Evolutionary conservation across 257 asterid species (phyloP).

Genomic region (Craterostigma plantagineum): DNA sequence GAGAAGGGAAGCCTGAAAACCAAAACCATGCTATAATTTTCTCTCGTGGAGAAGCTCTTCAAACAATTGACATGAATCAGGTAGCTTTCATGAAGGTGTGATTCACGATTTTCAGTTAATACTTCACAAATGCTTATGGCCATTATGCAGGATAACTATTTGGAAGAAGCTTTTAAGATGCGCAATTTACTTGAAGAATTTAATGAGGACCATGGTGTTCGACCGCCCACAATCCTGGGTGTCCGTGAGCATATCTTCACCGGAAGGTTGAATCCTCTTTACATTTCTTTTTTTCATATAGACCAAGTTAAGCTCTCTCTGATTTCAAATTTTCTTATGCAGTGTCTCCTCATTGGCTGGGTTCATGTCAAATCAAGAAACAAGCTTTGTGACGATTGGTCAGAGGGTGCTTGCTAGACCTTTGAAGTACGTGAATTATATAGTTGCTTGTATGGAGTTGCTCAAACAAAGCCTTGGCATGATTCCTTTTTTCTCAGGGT

Average conservation of each 20-base stretch:
- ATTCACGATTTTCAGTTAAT: slow-evolving; percentile 1
- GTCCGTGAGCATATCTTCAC: slow-evolving; percentile 96
- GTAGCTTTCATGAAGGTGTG: slow-evolving; percentile 23
- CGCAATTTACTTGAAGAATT: slow-evolving; percentile 93
- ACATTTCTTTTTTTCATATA: slow-evolving; percentile 4
- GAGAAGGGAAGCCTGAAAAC: slow-evolving; percentile 99
- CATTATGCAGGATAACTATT: slow-evolving; percentile 65
- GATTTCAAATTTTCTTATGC: slow-evolving; percentile 21
- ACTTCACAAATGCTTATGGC: slow-evolving; percentile 2
- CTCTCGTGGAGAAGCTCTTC: slow-evolving; percentile 95
- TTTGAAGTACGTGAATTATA: slow-evolving; percentile 77
- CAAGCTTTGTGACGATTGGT: slow-evolving; percentile 97
- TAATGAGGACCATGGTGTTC: slow-evolving; percentile 91
- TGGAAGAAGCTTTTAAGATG: slow-evolving; percentile 98
- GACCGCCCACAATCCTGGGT: slow-evolving; percentile 87
- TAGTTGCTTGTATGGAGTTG: slow-evolving; percentile 3
- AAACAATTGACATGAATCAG: slow-evolving; percentile 99
- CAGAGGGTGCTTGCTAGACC: slow-evolving; percentile 99
- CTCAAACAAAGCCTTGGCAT: background rate
- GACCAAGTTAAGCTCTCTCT: slow-evolving; percentile 10
- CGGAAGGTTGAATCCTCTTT: slow-evolving; percentile 53
- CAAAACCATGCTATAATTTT: slow-evolving; percentile 94
- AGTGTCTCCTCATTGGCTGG: slow-evolving; percentile 99
- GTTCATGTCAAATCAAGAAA: slow-evolving; percentile 98
- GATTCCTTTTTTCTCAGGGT: slow-evolving; percentile 30